Base-by-base conservation (phyloP, 2,329 filamentous ascomycete genomes). In the Colletotrichum lini region DNA sequence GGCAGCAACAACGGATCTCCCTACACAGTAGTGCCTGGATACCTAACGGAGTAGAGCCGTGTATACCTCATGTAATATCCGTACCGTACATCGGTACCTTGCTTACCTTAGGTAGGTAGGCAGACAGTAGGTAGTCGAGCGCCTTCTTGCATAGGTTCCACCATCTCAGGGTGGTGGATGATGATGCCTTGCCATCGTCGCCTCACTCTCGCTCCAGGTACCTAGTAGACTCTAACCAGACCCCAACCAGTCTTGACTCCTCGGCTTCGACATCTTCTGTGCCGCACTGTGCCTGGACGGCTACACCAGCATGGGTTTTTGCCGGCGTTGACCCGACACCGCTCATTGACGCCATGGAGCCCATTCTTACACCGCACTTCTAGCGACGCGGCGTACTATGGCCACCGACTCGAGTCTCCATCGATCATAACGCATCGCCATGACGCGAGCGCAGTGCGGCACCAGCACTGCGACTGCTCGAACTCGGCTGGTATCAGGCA, bases 261-360 rank as follows among this genome's bases (percentile, higher is more conserved):
- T 26, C 26, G 26, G 26, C 26, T 26, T 26, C 42, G n/a, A 45
- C 40, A n/a, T 44, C 18, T 47, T 47, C 65, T 54, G 47, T 67
- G 65, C 47, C 38, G 65, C 65, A 30, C 44, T 21, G 35, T 23
- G 38, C 47, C 40, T 62, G 65, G 44, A 50, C 40, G 56, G 12
- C 13, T 49, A 30, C 12, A n/a, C 13, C 42, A 26, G 57, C 16
- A 16, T 7, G 7, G 7, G 16, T 8, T 45, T 15, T 50, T 12
- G 10, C 52, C 30, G 53, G 10, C 35, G 18, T 38, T 21, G 10
- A 21, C 13, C 53, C 12, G 30, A 16, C n/a, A 56, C n/a, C 35
- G 35, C 53, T 35, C 12, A 21, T 56, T 56, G 2, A 23, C 53
- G 40, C 18, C 35, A 40, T 40, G 10, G 15, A 40, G 18, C 18